Evolutionary conservation across 257 asterid genomes (phyloP).

Genomic region (Primulina eburnea): DNA sequence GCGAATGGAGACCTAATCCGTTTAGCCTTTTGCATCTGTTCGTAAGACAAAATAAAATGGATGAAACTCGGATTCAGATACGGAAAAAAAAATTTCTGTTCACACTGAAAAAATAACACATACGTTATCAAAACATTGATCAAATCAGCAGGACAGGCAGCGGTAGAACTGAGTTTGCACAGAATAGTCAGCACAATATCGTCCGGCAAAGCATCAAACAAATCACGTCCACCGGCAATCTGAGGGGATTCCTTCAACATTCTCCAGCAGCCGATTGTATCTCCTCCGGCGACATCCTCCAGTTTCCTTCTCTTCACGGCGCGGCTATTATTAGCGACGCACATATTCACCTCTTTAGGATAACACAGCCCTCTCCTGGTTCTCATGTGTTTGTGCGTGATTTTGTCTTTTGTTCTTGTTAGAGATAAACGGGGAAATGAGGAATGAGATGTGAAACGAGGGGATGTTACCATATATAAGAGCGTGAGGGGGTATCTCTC

Average conservation of each 20-base stretch:
- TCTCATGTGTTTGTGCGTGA: conserved; percentile 38
- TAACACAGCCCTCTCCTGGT: conserved; percentile 54
- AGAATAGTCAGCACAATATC: conserved; percentile 63
- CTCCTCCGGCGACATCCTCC: conserved; percentile 28
- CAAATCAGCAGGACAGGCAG: conserved; percentile 64
- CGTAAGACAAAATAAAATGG: neutral
- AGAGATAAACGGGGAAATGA: conserved; percentile 26
- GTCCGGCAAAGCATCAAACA: conserved; percentile 72
- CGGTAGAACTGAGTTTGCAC: conserved; percentile 54
- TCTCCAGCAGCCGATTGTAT: conserved; percentile 31
- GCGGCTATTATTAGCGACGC: conserved; percentile 10
- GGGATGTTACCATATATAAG: conserved; percentile 23
- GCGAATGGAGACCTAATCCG: conserved; percentile 49
- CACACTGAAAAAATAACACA: neutral
- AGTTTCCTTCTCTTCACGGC: conserved; percentile 28
- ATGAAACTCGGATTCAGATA: conserved; percentile 18
- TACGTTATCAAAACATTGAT: conserved; percentile 64
- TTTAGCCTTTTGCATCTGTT: conserved; percentile 74
- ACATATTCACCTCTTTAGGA: conserved; percentile 36
- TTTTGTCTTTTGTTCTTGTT: neutral
- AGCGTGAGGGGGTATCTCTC: neutral
- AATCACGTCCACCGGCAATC: conserved; percentile 30
- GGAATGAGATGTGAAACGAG: neutral
- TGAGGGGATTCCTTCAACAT: conserved; percentile 33
- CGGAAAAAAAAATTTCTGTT: neutral